These are phyloP conservation scores for Tricholoma matsutake DNA, from an alignment of 768 basidiomycete species.

Conservation along the genomic window DNA sequence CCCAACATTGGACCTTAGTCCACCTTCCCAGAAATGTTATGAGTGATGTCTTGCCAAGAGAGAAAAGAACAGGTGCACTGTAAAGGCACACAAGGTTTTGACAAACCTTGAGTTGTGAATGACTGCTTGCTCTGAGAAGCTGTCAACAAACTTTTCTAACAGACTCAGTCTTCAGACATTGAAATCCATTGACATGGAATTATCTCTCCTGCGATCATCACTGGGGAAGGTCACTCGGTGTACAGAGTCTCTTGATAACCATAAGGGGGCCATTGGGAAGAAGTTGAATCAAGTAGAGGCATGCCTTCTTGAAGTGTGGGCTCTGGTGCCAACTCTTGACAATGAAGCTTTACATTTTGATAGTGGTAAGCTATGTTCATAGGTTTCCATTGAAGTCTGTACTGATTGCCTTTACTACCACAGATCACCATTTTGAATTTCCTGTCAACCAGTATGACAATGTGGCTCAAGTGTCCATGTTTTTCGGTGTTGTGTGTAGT, in stretches of 20 bases:
- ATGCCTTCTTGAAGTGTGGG: neutral
- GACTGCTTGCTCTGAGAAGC: neutral
- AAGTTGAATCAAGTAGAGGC: neutral
- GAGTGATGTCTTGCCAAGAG: neutral
- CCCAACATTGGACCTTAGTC: no score
- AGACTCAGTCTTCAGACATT: neutral
- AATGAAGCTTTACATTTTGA: neutral
- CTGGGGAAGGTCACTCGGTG: neutral
- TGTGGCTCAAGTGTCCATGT: neutral
- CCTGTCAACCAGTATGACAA: neutral
- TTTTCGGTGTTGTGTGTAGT: neutral
- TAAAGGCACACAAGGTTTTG: neutral
- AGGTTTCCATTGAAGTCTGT: no score
- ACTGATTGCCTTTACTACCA: no score
- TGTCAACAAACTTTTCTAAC: neutral
- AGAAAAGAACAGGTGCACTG: neutral
- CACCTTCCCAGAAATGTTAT: neutral
- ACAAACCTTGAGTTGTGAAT: neutral
- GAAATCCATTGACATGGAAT: neutral
- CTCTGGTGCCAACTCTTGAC: neutral
- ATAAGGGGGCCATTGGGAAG: neutral
- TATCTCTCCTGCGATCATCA: neutral
- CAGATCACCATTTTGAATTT: neutral
- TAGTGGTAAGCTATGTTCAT: no score
- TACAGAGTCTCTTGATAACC: neutral